Evolutionary conservation across 2,329 filamentous ascomycete species (phyloP), one percentile per base, ranked within the genome.

Genomic region (Colletotrichum filicis): DNA sequence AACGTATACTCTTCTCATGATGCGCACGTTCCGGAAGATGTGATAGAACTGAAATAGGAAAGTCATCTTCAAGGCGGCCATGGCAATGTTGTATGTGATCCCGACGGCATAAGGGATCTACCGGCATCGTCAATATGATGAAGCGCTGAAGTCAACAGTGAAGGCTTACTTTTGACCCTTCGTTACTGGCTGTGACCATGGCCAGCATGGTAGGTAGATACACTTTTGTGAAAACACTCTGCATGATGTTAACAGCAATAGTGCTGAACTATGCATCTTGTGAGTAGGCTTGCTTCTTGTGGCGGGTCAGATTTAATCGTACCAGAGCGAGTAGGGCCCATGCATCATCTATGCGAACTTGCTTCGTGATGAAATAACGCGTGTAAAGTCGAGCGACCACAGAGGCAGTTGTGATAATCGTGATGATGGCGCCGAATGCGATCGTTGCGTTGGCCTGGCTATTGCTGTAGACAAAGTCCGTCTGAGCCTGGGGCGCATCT

Each of bases 11-110:
- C 30, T 67, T 26, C 37, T 67, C 65, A 67, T 67, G 16, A 60
- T 57, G 19, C 65, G 55, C 26, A 67, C 65, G 37, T 67, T 28
- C 12, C 65, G 46, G 56, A 67, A 60, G 19, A 67, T 67, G 19
- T 67, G 56, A 22, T 67, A 67, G 42, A 67, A 67, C 19, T 67
- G 65, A 42, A 67, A 67, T 28, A 67, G n/a, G 24, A 67, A 67
- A 5, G 65, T 67, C 56, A 67, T 35, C 56, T 67, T 67, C 37
- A 67, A 24, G 28, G 26, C 49, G 19, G 65, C 65, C 65, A 60
- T 67, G 1, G 65, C 55, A 3, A 67, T 26, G 2, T 67, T 67
- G 37, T 67, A 67, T 16, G 65, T 60, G 16, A 67, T 60, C 24
- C 26, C 26, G 7, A 24, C 22, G 26, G n/a, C 7, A 16, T 42